A percentile compares a stretch with the other conserved stretches of the same genome.
Conservation (phyloP, 2,329 filamentous ascomycete genomes). For the Fusarium oligoseptatum region DNA sequence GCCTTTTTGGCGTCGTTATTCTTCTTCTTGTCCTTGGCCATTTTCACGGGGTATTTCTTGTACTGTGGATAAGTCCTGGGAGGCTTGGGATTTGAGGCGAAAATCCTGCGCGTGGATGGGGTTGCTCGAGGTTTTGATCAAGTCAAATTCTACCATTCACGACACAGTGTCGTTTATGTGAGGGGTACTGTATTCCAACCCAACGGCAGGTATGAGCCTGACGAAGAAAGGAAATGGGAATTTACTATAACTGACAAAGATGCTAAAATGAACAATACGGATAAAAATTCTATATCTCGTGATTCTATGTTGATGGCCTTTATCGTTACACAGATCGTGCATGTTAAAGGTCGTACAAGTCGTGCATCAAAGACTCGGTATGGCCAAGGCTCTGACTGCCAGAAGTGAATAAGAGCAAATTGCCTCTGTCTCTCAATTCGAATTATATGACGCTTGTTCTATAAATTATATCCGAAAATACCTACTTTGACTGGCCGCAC, state of each 20-base stretch:
- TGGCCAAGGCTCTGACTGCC: neutral
- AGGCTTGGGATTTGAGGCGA: neutral
- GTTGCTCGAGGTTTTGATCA: conserved; percentile 44
- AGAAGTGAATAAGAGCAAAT: neutral
- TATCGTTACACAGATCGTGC: neutral
- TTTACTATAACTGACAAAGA: neutral
- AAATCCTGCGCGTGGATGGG: conserved; percentile 39
- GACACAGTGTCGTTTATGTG: conserved; percentile 24
- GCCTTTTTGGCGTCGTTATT: conserved; percentile 63
- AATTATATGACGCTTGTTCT: neutral
- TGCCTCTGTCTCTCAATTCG: neutral
- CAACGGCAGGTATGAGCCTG: neutral
- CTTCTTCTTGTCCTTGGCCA: conserved; percentile 69
- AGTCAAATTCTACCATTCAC: conserved; percentile 42
- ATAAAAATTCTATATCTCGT: no score
- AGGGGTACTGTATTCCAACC: conserved; percentile 16
- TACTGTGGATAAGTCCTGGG: neutral
- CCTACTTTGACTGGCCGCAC: neutral
- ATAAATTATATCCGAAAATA: neutral
- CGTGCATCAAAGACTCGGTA: no score
- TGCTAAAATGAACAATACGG: neutral
- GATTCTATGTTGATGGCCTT: neutral
- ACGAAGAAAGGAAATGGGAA: neutral
- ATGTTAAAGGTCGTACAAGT: neutral
- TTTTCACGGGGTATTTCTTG: conserved; percentile 39